These are phyloP conservation scores for Shiraia sp. DNA, from an alignment of 2,329 filamentous ascomycete genomes.

Conservation along the genomic window DNA sequence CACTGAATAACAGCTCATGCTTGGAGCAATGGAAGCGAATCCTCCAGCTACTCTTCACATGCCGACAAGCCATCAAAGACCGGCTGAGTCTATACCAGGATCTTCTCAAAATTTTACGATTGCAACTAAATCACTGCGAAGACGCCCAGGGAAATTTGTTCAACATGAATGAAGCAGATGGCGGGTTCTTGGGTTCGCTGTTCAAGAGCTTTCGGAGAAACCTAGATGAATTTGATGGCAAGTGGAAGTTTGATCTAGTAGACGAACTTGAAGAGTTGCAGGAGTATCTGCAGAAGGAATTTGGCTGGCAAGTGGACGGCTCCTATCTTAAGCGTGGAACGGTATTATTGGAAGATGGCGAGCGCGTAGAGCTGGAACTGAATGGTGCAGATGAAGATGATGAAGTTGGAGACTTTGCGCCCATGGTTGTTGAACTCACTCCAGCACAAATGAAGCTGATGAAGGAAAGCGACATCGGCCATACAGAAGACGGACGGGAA, in stretches of 20 bases:
- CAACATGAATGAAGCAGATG: conserved; percentile 59
- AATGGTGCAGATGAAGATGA: conserved; percentile 61
- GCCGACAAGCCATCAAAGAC: conserved; percentile 54
- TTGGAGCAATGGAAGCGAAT: conserved; percentile 68
- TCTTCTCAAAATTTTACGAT: conserved; percentile 53
- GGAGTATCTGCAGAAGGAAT: conserved; percentile 57
- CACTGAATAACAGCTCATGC: conserved; percentile 68
- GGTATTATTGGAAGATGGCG: conserved; percentile 65
- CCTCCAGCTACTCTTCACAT: conserved; percentile 61
- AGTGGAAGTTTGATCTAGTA: conserved; percentile 51
- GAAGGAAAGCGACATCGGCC: conserved; percentile 28
- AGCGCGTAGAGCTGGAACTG: conserved; percentile 63
- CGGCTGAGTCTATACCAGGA: conserved; percentile 57
- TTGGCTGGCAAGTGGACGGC: conserved; percentile 62
- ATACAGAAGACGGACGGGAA: conserved; percentile 19
- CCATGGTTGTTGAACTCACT: conserved; percentile 61
- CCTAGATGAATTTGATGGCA: conserved; percentile 53
- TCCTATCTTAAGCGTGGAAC: conserved; percentile 60
- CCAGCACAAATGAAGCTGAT: conserved; percentile 48
- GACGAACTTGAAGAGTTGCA: conserved; percentile 60
- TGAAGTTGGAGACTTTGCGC: conserved; percentile 67
- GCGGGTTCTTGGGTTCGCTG: conserved; percentile 56
- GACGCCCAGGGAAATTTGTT: conserved; percentile 66
- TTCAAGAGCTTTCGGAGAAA: conserved; percentile 57
- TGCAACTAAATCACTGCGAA: conserved; percentile 60